A percentile compares a stretch with the other conserved stretches of the same genome.
Evolutionary conservation across 345 rosid genomes (phyloP).

Genomic region (Sisymbrium irio): DNA sequence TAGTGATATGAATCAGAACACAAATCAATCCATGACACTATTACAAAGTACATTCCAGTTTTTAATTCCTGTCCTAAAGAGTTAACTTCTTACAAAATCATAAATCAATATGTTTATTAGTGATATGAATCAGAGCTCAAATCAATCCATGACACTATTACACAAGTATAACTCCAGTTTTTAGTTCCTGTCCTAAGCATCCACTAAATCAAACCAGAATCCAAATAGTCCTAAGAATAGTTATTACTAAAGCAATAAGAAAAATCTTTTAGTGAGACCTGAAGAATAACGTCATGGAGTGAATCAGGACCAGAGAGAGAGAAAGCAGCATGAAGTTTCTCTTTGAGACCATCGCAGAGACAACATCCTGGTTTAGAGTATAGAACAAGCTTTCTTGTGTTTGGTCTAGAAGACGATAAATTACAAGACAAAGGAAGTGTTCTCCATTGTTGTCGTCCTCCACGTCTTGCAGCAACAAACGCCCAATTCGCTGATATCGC

Average conservation of each 20-base stretch:
- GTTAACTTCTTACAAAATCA: no score
- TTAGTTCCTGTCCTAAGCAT: background rate
- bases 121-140: no score
- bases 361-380: conserved; percentile 92
- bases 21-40: no score
- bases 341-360: conserved; percentile 95
- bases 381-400: conserved; percentile 54
- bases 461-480: conserved; percentile 33
- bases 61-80: no score
- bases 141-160: no score
- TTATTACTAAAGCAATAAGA: no score
- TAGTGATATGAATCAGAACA: no score
- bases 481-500: conserved; percentile 42
- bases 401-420: conserved; percentile 27
- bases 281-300: conserved; percentile 68
- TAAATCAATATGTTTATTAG: no score
- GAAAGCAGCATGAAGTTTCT: conserved; percentile 80
- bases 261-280: no score
- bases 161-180: background rate
- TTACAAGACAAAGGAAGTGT: conserved; percentile 35
- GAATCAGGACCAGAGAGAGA: conserved; percentile 58
- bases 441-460: conserved; percentile 33
- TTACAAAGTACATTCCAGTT: no score
- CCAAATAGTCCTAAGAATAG: background rate
- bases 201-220: background rate